phyloP scores from a whole-genome alignment of 2,329 filamentous ascomycete genomes.

The Ophiostoma himal-ulmi region DNA sequence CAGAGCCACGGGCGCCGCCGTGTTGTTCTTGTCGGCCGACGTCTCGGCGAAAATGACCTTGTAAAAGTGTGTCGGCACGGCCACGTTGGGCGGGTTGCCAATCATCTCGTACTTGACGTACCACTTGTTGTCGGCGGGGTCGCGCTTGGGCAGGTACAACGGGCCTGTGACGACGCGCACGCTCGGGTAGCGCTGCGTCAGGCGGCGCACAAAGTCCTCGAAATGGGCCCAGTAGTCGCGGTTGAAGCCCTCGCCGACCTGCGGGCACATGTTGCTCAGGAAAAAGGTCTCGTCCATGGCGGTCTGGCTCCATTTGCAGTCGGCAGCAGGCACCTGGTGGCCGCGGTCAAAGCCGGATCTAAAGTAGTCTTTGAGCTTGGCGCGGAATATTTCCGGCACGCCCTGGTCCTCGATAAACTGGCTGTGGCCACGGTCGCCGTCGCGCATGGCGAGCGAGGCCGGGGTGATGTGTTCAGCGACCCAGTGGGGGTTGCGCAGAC shows the following conservation, averaged over 20 bases:
- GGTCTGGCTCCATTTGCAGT: slow-evolving; percentile 88
- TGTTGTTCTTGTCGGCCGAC: slow-evolving; percentile 52
- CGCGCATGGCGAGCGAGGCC: slow-evolving; percentile 65
- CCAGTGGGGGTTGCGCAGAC: slow-evolving; percentile 88
- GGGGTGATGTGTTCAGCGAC: slow-evolving; percentile 95
- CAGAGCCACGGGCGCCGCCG: slow-evolving; percentile 67
- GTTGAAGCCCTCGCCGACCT: slow-evolving; percentile 98
- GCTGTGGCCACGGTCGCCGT: slow-evolving; percentile 79
- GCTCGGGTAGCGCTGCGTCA: slow-evolving; percentile 74
- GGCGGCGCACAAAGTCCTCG: slow-evolving; percentile 87
- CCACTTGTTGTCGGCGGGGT: slow-evolving; percentile 85
- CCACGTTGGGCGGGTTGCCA: slow-evolving; percentile 84
- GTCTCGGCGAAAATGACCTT: slow-evolving; percentile 98
- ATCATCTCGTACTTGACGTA: slow-evolving; percentile 94
- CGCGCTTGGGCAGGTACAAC: slow-evolving; percentile 80
- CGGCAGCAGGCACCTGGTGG: slow-evolving; percentile 93
- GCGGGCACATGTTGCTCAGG: slow-evolving; percentile 94
- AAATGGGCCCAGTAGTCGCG: slow-evolving; percentile 99
- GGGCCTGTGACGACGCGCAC: slow-evolving; percentile 92
- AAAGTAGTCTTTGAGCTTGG: slow-evolving; percentile 87
- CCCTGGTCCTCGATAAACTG: slow-evolving; percentile 72
- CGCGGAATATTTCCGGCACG: slow-evolving; percentile 82
- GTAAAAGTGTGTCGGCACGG: slow-evolving; percentile 97
- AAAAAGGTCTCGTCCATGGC: slow-evolving; percentile 96
- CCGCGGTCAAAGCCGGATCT: slow-evolving; percentile 92